Evolutionary conservation across 78 protist species (phyloP).

Genomic region (Protostelium mycophagum): DNA sequence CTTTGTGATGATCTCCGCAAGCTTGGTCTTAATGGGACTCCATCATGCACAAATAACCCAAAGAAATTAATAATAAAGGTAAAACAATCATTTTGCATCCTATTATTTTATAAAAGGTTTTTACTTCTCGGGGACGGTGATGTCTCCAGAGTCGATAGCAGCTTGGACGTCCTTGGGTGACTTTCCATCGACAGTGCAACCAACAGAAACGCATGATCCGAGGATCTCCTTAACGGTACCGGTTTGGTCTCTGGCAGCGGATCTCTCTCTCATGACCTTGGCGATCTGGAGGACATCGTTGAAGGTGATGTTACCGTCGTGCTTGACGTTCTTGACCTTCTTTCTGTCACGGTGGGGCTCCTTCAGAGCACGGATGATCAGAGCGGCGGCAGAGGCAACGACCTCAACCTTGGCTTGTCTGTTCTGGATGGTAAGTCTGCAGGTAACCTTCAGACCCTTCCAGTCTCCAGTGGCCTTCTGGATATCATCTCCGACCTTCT

Average conservation of each 20-base stretch:
- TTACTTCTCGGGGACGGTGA: slow-evolving; percentile 2
- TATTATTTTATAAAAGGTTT: too few species aligned
- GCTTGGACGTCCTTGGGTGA: slow-evolving; percentile 78
- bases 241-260: slow-evolving; percentile 79
- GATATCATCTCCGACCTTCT: slow-evolving; percentile 97
- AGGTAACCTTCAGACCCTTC: slow-evolving; percentile 94
- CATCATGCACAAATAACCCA: too few species aligned
- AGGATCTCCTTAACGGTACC: slow-evolving; percentile 95
- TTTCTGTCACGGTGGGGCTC: slow-evolving; percentile 98
- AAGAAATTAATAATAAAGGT: too few species aligned
- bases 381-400: slow-evolving; percentile 95
- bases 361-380: slow-evolving; percentile 94
- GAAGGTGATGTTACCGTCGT: slow-evolving; percentile 91
- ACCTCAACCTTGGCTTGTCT: slow-evolving; percentile 91
- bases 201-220: slow-evolving; percentile 92
- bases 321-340: slow-evolving; percentile 97
- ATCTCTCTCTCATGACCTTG: slow-evolving; percentile 72
- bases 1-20: too few species aligned
- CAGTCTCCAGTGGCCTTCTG: slow-evolving; percentile 92
- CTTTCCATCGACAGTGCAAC: slow-evolving; percentile 94
- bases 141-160: slow-evolving; percentile 66
- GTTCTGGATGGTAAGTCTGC: slow-evolving; percentile 92
- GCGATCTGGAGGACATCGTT: slow-evolving; percentile 89
- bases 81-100: too few species aligned
- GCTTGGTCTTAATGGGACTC: too few species aligned